Conservation (phyloP, 768 basidiomycete species). For the Suillus placidus region DNA sequence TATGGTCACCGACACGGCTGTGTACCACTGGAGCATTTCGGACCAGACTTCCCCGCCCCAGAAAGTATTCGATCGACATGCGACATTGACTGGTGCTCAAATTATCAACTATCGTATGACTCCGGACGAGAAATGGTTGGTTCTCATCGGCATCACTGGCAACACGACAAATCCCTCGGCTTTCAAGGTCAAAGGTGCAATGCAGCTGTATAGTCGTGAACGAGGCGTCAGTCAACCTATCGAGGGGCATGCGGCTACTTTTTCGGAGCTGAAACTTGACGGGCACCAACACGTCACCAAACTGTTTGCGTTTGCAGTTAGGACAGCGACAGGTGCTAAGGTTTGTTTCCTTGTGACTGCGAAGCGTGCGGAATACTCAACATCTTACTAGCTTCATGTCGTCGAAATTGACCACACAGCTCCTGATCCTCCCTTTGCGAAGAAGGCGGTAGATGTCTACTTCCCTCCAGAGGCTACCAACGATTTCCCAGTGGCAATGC, state of each 20-base stretch:
- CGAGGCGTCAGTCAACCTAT: conserved; percentile 96
- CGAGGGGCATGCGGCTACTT: conserved; percentile 97
- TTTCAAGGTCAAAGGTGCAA: conserved; percentile 98
- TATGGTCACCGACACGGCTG: conserved; percentile 91
- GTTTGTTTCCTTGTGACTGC: conserved; percentile 45
- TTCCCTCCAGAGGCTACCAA: conserved; percentile 98
- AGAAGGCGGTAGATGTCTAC: conserved; percentile 98
- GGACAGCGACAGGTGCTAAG: conserved; percentile 98
- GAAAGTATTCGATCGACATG: conserved; percentile 96
- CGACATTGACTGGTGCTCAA: conserved; percentile 90
- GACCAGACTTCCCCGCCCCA: conserved; percentile 79
- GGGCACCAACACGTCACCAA: conserved; percentile 86
- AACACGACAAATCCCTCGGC: conserved; percentile 91
- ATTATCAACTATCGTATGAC: conserved; percentile 98
- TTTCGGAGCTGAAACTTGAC: conserved; percentile 89
- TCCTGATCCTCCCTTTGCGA: conserved; percentile 89
- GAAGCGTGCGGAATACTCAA: conserved; percentile 12
- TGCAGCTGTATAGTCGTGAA: conserved; percentile 95
- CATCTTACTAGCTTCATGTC: conserved; percentile 76
- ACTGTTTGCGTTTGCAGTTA: conserved; percentile 92
- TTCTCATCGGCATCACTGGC: conserved; percentile 92
- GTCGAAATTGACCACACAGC: conserved; percentile 98
- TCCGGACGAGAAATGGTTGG: conserved; percentile 95
- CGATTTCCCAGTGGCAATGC: conserved; percentile 99
- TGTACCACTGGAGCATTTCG: conserved; percentile 86